phyloP scores from a whole-genome alignment of 768 basidiomycete species.

The Panaeolus papilionaceus region DNA sequence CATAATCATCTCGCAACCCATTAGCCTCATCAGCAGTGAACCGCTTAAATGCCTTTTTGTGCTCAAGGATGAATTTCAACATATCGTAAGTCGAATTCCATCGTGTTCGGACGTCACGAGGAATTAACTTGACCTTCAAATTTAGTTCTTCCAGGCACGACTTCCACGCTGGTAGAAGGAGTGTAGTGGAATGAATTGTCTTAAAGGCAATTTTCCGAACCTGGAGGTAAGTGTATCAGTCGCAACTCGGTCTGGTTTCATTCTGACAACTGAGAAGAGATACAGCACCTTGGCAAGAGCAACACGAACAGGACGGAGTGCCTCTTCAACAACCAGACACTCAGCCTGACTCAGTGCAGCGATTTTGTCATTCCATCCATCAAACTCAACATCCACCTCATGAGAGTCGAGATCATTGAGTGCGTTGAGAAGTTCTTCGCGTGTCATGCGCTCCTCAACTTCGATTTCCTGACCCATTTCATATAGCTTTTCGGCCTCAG shows the following conservation, averaged over 20 bases:
- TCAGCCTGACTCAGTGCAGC: conserved; percentile 23
- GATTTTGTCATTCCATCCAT: conserved; percentile 33
- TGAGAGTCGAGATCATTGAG: too few relatives aligned
- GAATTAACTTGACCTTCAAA: conserved; percentile 19
- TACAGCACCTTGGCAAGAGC: conserved; percentile 40
- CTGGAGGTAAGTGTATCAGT: conserved; percentile 15
- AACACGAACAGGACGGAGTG: conserved; percentile 28
- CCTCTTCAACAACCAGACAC: conserved; percentile 20
- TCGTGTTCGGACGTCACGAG: conserved; percentile 19
- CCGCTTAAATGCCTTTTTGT: conserved; percentile 1
- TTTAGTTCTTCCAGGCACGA: conserved; percentile 19
- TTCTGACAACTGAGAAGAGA: conserved; percentile 18
- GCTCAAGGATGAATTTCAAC: neutral
- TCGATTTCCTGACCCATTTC: conserved; percentile 22
- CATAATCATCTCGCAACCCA: neutral
- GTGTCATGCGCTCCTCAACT: conserved; percentile 15
- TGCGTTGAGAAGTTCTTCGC: too few relatives aligned
- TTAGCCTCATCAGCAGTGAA: conserved; percentile 3
- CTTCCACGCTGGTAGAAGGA: conserved; percentile 23
- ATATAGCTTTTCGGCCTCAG: conserved; percentile 11
- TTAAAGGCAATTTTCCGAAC: conserved; percentile 21
- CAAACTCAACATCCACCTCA: conserved; percentile 21
- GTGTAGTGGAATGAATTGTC: conserved; percentile 21
- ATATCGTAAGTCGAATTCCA: conserved; percentile 15
- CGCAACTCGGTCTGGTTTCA: neutral